phyloP scores from a whole-genome alignment of 1,284 basidiomycete species.

The Phylloporus sp. region DNA sequence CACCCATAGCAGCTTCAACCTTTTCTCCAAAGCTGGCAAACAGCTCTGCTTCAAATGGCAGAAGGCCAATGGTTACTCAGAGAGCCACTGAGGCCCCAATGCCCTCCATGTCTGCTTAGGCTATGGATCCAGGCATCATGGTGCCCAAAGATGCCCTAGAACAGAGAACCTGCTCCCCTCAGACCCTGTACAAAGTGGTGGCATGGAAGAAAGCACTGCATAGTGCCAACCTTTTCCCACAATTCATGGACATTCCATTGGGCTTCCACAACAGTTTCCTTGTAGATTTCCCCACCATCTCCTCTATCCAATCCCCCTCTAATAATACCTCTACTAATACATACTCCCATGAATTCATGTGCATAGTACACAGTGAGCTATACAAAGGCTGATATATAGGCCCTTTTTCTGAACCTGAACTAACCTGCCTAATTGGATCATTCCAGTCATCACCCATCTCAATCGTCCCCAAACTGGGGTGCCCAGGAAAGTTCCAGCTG shows the following conservation, averaged over 20 bases:
- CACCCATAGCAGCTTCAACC: background rate
- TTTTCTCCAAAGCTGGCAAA: background rate
- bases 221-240: background rate
- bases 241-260: background rate
- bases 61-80: background rate
- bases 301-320: background rate
- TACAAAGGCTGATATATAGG: background rate
- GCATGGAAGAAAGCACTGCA: slow-evolving; percentile 17
- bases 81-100: background rate
- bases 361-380: no score
- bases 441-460: slow-evolving; percentile 11
- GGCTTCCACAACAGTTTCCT: background rate
- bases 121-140: slow-evolving; percentile 25
- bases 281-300: background rate
- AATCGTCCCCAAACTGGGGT: background rate
- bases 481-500: background rate
- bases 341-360: background rate
- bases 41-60: slow-evolving; percentile 18
- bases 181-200: slow-evolving; percentile 28
- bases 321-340: background rate
- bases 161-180: slow-evolving; percentile 21
- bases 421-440: background rate
- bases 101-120: slow-evolving; percentile 29
- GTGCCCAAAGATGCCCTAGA: slow-evolving; percentile 30
- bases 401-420: background rate